These are phyloP conservation scores for Boechera stricta DNA, from an alignment of 345 rosid genomes.

Conservation along the genomic window DNA sequence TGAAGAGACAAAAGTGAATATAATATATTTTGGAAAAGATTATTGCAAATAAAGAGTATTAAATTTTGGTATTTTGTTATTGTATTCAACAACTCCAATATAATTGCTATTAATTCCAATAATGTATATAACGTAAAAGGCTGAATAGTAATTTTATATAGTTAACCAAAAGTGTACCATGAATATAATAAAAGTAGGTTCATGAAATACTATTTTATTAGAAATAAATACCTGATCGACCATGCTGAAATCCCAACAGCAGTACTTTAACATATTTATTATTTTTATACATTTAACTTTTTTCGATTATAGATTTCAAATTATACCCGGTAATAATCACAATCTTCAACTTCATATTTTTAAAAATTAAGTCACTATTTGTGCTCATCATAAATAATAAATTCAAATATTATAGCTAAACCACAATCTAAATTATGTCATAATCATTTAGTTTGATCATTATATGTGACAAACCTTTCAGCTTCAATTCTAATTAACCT, in stretches of 20 bases:
- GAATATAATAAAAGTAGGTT: background rate
- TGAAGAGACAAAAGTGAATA: background rate
- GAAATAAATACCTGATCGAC: background rate
- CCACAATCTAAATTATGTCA: background rate
- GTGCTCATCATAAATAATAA: background rate
- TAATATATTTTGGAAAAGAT: background rate
- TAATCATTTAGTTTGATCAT: background rate
- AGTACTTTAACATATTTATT: background rate
- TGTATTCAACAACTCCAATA: background rate
- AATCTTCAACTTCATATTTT: background rate
- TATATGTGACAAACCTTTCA: constrained; percentile 22
- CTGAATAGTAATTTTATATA: background rate
- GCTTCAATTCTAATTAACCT: constrained; percentile 18
- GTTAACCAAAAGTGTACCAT: background rate
- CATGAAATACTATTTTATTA: background rate
- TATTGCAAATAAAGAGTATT: background rate
- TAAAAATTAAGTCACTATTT: background rate
- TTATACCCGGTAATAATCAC: background rate
- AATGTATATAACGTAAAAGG: background rate
- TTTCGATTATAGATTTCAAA: background rate
- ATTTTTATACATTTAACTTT: background rate
- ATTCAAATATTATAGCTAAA: background rate
- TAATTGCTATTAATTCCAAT: background rate
- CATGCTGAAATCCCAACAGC: background rate
- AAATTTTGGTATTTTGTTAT: background rate